Conservation (phyloP, 2,329 filamentous ascomycete species). For the Colletotrichum phormii region DNA sequence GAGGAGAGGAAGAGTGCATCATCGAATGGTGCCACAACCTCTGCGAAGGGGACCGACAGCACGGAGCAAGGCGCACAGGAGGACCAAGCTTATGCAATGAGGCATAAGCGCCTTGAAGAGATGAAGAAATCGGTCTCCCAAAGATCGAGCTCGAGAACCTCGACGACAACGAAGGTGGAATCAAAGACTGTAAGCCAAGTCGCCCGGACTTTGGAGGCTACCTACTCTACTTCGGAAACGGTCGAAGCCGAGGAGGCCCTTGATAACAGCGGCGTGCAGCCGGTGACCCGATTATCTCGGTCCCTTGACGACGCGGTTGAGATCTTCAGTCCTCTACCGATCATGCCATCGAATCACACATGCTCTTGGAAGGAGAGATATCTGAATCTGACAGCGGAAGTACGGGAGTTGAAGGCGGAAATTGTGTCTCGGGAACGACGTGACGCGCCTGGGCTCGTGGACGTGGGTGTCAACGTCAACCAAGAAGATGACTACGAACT, state of each 20-base stretch:
- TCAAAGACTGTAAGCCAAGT: not conserved
- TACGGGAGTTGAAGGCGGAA: constrained; percentile 55
- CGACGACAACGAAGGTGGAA: not conserved
- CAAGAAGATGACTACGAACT: constrained; percentile 48
- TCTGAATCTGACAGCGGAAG: constrained; percentile 53
- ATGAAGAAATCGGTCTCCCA: not conserved
- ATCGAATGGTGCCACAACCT: not conserved
- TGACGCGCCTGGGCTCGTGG: constrained; percentile 25
- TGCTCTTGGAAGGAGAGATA: constrained; percentile 58
- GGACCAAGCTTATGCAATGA: not conserved
- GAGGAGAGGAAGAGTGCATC: not conserved
- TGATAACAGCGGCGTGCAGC: not conserved
- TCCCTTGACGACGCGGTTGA: constrained; percentile 31
- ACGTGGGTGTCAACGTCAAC: constrained; percentile 39
- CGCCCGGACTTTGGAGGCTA: not conserved
- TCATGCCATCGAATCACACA: constrained; percentile 52
- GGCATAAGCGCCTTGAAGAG: constrained; percentile 2
- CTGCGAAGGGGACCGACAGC: not conserved
- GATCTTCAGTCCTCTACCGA: constrained; percentile 48
- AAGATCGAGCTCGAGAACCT: constrained; percentile 1
- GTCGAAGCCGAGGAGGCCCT: not conserved
- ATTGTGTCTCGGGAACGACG: constrained; percentile 42
- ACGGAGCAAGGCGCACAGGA: not conserved
- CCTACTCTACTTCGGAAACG: not conserved
- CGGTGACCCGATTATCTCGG: no score